Evolutionary conservation across 768 basidiomycete species (phyloP), one percentile per base, ranked within the genome.

Genomic region (Lyophyllum atratum): DNA sequence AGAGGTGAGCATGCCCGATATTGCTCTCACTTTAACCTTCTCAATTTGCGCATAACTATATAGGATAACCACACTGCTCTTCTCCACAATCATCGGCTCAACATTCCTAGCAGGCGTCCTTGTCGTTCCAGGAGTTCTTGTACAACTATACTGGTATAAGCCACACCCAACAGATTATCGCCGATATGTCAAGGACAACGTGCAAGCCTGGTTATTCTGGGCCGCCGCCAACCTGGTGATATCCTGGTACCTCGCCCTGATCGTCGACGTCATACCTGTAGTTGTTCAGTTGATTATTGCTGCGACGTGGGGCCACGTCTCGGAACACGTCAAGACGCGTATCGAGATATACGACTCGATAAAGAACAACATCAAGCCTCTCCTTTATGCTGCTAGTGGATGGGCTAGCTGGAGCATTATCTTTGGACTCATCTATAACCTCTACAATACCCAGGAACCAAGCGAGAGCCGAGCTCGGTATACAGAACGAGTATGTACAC

Each of bases 121-220:
- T 42, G 78, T 85, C 43, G 68, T 85, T 0, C 84, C 85, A 21
- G 86, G 83, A 9, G 62, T 93, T 25, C 66, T 90, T 45, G 66
- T 91, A 45, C 81, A 88, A 60, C 85, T 89, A 68, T 82, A 82
- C 67, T 92, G 86, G 85, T 89, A 86, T 64, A 79, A 83, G 44
- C 81, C 80, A 0, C 68, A 88, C 53, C 81, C 79, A 7, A 81
- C 80, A 17, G 75, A 77, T 8, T 73, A 84, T 60, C 80, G 88
- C 15, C 77, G 74, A 26, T 88, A 80, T 59, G 79, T 90, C 59
- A 80, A 80, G 52, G 80, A 85, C 59, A 92, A 87, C 67, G 69
- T 88, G 44, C 76, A 87, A 67, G 86, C 88, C 3, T 93, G 90
- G 90, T 75, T 92, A 2, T 90, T 89, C 70, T 93, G 90, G 89